Conservation (phyloP, 1,139 yeast species). For the Hyphopichia khmerensis region DNA sequence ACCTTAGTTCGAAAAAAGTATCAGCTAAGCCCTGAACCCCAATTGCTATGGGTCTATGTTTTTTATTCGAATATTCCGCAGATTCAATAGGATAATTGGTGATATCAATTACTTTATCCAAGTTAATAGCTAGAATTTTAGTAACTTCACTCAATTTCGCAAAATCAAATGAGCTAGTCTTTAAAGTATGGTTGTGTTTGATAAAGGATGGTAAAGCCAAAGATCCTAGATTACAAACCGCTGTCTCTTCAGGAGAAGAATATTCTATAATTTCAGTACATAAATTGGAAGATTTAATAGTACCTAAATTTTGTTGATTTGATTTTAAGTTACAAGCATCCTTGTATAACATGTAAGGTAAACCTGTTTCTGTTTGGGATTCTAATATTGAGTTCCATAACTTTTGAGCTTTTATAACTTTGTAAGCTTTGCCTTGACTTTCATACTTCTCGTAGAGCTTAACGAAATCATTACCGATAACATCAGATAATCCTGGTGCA, state of each 20-base stretch:
- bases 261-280: slow-evolving; percentile 60
- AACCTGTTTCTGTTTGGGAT: slow-evolving; percentile 61
- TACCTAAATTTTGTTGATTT: slow-evolving; percentile 56
- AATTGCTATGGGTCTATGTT: slow-evolving; percentile 81
- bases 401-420: slow-evolving; percentile 48
- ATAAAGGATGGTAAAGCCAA: slow-evolving; percentile 50
- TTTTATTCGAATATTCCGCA: slow-evolving; percentile 67
- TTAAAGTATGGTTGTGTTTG: slow-evolving; percentile 38
- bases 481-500: slow-evolving; percentile 51
- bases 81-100: slow-evolving; percentile 76
- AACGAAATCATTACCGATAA: slow-evolving; percentile 50
- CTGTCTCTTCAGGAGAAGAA: slow-evolving; percentile 54
- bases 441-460: slow-evolving; percentile 47
- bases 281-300: slow-evolving; percentile 56
- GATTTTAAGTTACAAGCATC: slow-evolving; percentile 56
- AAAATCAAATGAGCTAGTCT: slow-evolving; percentile 60
- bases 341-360: slow-evolving; percentile 57
- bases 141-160: slow-evolving; percentile 68
- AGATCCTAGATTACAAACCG: slow-evolving; percentile 57
- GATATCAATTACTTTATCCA: slow-evolving; percentile 75
- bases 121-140: slow-evolving; percentile 71
- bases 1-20: slow-evolving; percentile 68
- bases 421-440: slow-evolving; percentile 34
- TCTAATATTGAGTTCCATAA: slow-evolving; percentile 54
- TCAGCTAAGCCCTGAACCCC: slow-evolving; percentile 94